phyloP scores from a whole-genome alignment of 495 filamentous ascomycete genomes.

The Parathielavia appendiculata region DNA sequence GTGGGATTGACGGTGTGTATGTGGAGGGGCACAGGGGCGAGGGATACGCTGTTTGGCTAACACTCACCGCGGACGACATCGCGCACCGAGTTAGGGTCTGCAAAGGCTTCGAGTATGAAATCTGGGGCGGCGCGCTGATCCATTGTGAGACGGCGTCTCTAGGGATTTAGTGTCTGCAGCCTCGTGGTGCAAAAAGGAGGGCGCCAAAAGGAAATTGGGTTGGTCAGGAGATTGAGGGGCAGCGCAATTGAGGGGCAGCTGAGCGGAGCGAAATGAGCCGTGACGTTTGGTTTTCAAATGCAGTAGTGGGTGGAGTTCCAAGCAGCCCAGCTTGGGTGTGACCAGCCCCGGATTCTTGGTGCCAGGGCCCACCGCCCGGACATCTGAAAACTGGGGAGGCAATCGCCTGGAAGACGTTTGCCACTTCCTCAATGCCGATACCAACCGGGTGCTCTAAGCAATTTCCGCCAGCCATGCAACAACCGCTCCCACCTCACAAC shows the following conservation, averaged over 20 bases:
- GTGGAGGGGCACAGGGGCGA: conserved; percentile 4
- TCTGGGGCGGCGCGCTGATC: conserved; percentile 61
- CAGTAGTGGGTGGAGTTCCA: too few species aligned
- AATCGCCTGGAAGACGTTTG: neutral
- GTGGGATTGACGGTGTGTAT: neutral
- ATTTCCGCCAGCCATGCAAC: too few species aligned
- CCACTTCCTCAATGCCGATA: conserved; percentile 1
- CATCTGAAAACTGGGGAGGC: too few species aligned
- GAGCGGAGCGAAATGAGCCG: conserved; percentile 13
- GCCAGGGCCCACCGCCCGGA: neutral
- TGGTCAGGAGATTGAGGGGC: conserved; percentile 10
- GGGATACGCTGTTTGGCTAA: neutral
- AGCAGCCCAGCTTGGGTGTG: neutral
- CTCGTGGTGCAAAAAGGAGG: neutral
- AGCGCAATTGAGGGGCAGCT: conserved; percentile 14
- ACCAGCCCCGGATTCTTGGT: conserved; percentile 5
- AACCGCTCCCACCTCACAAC: neutral
- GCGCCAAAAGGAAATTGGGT: neutral
- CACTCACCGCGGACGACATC: conserved; percentile 84
- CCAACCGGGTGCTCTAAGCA: neutral
- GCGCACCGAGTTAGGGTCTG: conserved; percentile 73
- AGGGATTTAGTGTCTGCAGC: neutral
- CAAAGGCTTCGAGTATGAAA: conserved; percentile 79
- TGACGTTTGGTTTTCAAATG: conserved; percentile 14
- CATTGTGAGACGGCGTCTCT: conserved; percentile 34